Evolutionary conservation across 108 stramenopile genomes (phyloP), one percentile per base, ranked within the genome.

Genomic region (Skeletonema grethae): DNA sequence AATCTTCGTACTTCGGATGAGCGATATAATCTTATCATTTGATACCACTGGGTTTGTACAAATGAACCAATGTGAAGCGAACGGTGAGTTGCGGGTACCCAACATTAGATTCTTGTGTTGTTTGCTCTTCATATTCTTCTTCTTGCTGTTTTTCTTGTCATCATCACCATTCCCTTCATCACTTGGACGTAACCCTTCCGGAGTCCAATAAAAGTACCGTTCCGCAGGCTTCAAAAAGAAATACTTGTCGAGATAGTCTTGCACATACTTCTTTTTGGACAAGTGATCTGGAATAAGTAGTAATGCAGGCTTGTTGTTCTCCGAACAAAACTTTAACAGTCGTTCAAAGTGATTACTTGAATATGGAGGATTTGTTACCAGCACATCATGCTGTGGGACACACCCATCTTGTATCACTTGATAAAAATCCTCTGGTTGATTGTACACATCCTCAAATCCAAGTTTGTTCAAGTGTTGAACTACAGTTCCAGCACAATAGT

Each of bases 291-390:
- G 69, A 9, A 70, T 29, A 16, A 70, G 45, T 15, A 70, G 32
- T 18, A 70, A 48, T 30, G 46, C 39, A 16, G 69, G 69, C 31
- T 70, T 73, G 50, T 53, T 22, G 9, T 53, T 61, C 41, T 34
- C 66, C 2, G 34, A 10, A 20, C 60, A 32, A 62, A 84, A 89
- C 7, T 61, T 18, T 2, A 95, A 61, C 6, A 95, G 63, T 50
- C 66, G 65, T 39, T 89, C 87, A 22, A 92, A 77, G 79, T 96
- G 95, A 48, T 89, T 92, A 7, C 62, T 82, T 3, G 82, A 84
- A 65, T 95, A 96, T 5, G 95, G 95, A 20, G 95, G 95, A 59
- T 96, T 96, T 5, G 95, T 96, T 8, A 96, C 61, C 10, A 95
- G 22, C 3, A 95, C 86, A 72, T 96, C 91, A 61, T 91, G 73